Evolutionary conservation across 1,284 basidiomycete genomes (phyloP).

Genomic region (Exsudoporus floridanus): DNA sequence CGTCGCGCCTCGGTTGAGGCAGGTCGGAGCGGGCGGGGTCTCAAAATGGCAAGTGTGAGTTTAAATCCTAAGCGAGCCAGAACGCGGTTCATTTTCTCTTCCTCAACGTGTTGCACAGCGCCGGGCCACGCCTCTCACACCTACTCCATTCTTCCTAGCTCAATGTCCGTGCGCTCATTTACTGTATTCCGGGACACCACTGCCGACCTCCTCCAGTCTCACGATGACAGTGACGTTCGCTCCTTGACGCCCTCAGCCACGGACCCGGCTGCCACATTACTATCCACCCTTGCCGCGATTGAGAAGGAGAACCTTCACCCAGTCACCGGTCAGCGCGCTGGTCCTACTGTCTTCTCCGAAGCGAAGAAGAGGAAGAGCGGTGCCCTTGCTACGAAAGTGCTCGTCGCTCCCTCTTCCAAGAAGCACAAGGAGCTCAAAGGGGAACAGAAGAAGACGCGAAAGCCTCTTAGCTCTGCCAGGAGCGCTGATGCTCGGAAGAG

Average conservation of each 20-base stretch:
- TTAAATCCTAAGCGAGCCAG: constrained; percentile 34
- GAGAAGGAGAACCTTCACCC: constrained; percentile 81
- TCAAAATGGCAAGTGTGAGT: constrained; percentile 29
- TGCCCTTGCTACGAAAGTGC: constrained; percentile 53
- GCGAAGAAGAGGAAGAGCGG: constrained; percentile 64
- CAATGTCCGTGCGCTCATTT: constrained; percentile 58
- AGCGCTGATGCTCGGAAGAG: constrained; percentile 30
- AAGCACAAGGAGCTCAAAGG: constrained; percentile 46
- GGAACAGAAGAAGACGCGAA: constrained; percentile 57
- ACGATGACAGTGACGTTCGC: constrained; percentile 23
- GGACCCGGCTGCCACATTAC: constrained; percentile 36
- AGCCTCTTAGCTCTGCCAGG: constrained; percentile 41
- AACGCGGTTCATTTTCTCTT: constrained; percentile 24
- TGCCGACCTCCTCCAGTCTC: constrained; percentile 30
- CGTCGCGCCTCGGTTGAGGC: constrained; percentile 28
- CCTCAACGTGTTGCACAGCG: constrained; percentile 37
- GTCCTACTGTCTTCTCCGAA: constrained; percentile 34
- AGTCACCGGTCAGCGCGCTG: constrained; percentile 60
- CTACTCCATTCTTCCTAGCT: constrained; percentile 15
- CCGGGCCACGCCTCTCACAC: constrained; percentile 14
- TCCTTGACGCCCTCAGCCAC: constrained; percentile 20
- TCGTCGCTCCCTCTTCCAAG: constrained; percentile 41
- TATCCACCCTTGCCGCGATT: constrained; percentile 38
- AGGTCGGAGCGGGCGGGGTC: constrained; percentile 36
- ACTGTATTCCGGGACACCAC: constrained; percentile 64